A percentile compares a stretch with the other conserved stretches of the same genome.
Evolutionary conservation across 768 basidiomycete species (phyloP).

Genomic region (Leccinum truebloodii): DNA sequence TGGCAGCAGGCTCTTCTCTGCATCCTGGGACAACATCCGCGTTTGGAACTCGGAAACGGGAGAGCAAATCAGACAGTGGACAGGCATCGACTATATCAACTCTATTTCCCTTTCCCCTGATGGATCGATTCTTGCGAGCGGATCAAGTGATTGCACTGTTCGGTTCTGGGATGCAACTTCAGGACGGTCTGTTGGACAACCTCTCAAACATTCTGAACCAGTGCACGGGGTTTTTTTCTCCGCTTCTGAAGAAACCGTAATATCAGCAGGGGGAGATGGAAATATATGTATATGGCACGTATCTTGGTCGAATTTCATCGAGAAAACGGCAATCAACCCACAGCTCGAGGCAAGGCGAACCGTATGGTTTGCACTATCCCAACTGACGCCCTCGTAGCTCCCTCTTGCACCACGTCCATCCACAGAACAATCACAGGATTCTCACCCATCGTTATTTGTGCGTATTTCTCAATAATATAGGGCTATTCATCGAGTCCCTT

Average conservation of each 20-base stretch:
- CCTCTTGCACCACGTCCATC: too few species aligned
- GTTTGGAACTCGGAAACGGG: not conserved
- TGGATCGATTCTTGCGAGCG: not conserved
- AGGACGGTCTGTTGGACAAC: not conserved
- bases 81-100: not conserved
- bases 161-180: not conserved
- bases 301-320: too few species aligned
- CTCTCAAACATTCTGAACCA: not conserved
- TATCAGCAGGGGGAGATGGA: not conserved
- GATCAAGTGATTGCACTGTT: not conserved
- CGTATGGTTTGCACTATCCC: too few species aligned
- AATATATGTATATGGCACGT: not conserved
- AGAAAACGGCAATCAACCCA: too few species aligned
- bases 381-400: too few species aligned
- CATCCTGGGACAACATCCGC: not conserved
- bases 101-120: not conserved
- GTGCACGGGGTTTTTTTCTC: not conserved
- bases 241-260: not conserved
- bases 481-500: too few species aligned
- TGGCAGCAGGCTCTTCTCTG: too few species aligned
- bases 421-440: too few species aligned
- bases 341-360: too few species aligned
- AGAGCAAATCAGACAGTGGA: not conserved
- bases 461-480: too few species aligned
- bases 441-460: too few species aligned